These are phyloP conservation scores for Dactylellina haptotyla DNA, from an alignment of 2,329 filamentous ascomycete species.

Conservation along the genomic window DNA sequence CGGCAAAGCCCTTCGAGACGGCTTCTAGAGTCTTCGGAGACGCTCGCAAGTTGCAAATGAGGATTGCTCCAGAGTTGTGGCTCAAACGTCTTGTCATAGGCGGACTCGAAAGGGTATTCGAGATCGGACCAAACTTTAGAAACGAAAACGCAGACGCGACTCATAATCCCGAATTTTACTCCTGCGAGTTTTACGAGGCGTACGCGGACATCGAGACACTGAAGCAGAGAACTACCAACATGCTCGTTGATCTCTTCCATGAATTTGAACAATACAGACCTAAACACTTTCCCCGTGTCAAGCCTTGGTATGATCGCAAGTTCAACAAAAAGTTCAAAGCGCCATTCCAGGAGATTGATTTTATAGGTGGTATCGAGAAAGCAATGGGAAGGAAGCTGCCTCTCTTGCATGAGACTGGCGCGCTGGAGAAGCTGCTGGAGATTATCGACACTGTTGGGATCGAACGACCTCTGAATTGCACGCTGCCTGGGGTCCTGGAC, in stretches of 20 bases:
- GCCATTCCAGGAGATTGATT: constrained; percentile 75
- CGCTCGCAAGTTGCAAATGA: constrained; percentile 76
- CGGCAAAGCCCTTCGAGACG: constrained; percentile 86
- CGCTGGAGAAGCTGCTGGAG: constrained; percentile 67
- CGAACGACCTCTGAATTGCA: constrained; percentile 68
- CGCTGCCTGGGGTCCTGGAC: constrained; percentile 78
- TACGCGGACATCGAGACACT: constrained; percentile 80
- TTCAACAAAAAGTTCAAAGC: constrained; percentile 66
- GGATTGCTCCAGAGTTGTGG: constrained; percentile 94
- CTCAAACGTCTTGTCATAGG: constrained; percentile 91
- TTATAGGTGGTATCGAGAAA: constrained; percentile 80
- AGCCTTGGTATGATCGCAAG: neutral
- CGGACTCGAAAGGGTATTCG: constrained; percentile 87
- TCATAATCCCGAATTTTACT: constrained; percentile 97
- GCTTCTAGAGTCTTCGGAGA: constrained; percentile 76
- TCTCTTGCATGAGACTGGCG: constrained; percentile 68
- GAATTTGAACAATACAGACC: constrained; percentile 64
- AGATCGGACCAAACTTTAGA: constrained; percentile 90
- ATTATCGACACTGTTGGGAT: constrained; percentile 66
- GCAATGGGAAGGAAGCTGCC: constrained; percentile 74
- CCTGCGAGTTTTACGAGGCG: constrained; percentile 94
- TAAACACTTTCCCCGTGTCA: constrained; percentile 59
- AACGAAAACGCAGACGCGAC: constrained; percentile 92
- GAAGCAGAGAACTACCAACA: constrained; percentile 77
- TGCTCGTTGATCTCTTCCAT: constrained; percentile 71